Conservation (phyloP, 2,329 filamentous ascomycete species). For the Beauveria brongniartii region DNA sequence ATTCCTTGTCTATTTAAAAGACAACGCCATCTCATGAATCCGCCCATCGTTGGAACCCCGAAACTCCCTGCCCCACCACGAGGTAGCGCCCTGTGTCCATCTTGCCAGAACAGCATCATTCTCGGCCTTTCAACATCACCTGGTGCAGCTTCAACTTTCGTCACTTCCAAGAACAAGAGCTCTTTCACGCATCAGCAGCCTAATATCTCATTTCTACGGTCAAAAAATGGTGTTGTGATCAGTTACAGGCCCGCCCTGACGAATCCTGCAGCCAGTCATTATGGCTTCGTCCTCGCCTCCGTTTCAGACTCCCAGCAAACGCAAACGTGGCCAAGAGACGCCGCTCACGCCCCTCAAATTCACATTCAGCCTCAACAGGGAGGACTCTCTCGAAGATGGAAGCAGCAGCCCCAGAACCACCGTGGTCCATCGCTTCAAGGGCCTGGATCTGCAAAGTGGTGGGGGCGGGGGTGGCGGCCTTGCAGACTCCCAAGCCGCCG, state of each 20-base stretch:
- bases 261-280: not conserved
- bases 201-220: not conserved
- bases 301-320: slow-evolving; percentile 32
- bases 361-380: slow-evolving; percentile 34
- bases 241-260: not conserved
- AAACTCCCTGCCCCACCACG: slow-evolving; percentile 3
- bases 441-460: slow-evolving; percentile 37
- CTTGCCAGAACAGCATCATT: not conserved
- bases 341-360: slow-evolving; percentile 32
- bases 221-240: not conserved
- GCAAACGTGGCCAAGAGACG: slow-evolving; percentile 34
- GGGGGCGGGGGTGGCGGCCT: slow-evolving; percentile 35
- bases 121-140: not conserved
- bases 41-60: not conserved
- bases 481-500: slow-evolving; percentile 10
- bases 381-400: slow-evolving; percentile 33
- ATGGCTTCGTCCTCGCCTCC: slow-evolving; percentile 9
- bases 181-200: not conserved
- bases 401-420: slow-evolving; percentile 44
- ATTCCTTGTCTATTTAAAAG: not conserved
- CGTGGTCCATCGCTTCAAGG: slow-evolving; percentile 44
- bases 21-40: not conserved
- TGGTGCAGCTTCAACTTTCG: not conserved
- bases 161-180: not conserved
- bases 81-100: slow-evolving; percentile 2